Base-by-base conservation (phyloP, 768 basidiomycete species). In the Serendipita sp. region DNA sequence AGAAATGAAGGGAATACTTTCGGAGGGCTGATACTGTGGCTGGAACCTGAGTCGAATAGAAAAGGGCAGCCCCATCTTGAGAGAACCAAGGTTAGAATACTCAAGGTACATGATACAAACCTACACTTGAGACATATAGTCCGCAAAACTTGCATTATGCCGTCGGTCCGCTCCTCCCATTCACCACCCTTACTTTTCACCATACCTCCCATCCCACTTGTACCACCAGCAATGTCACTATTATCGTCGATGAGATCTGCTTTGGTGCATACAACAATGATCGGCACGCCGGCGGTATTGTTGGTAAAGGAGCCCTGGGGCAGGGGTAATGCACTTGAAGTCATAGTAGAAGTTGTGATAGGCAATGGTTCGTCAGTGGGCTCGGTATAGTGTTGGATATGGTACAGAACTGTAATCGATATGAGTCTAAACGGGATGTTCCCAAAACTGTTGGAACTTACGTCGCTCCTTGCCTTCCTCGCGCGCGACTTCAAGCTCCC, bases 121-220 rank as follows among this genome's bases (percentile, higher is more conserved):
- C 71, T 68, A 94, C 95, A 96, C 75, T 91, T 90, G 63, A 97
- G 75, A 72, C 91, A 95, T 63, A 98, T 83, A 0, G 91, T 89
- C 44, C 96, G 81, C 62, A 99, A 79, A n/a, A 90, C 84, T 71
- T 98, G 95, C 85, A 96, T 95, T 3, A 97, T 78, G 45, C 88
- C 88, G 71, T 99, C 96, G 46, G 92, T 94, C 70, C 87, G 79
- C 74, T 99, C 96, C 74, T 99, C 96, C 89, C 89, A 91, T 70
- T 90, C 88, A 8, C 84, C 87, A 1, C 91, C 90, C 72, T 91
- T 92, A 2, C 89, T 89, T 74, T 91, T 92, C 2, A 91, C 86
- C 87, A 91, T 89, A 13, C 85, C 86, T 28, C 89, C 88, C 85
- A 91, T 91, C 0, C 88, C 89, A 0, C 88, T 81, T 0, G 86